Percentiles rank a stretch among this genome's conserved stretches.
phyloP scores from a whole-genome alignment of 2,329 filamentous ascomycete genomes.

The Cladosporium sp. region DNA sequence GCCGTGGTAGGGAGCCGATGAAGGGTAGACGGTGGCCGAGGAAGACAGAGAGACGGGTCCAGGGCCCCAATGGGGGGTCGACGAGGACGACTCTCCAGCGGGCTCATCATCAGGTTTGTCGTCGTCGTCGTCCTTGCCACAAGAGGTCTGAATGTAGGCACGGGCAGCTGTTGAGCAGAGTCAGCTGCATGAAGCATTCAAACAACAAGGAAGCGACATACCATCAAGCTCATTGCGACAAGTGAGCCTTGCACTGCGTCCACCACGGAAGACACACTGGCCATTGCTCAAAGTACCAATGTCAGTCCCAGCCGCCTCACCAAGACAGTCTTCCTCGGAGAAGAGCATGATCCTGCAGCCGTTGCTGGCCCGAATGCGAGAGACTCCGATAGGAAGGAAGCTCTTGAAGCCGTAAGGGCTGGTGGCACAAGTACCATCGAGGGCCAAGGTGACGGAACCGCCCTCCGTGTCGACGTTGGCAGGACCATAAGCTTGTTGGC shows the following conservation, averaged over 20 bases:
- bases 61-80: not conserved
- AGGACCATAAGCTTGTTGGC: slow-evolving; percentile 20
- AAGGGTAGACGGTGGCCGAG: slow-evolving; percentile 8
- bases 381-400: slow-evolving; percentile 13
- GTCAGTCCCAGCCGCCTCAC: slow-evolving; percentile 6
- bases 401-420: slow-evolving; percentile 23
- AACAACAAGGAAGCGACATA: not conserved
- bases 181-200: not conserved
- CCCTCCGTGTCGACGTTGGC: not conserved
- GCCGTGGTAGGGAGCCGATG: slow-evolving; percentile 15
- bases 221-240: slow-evolving; percentile 17
- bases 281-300: slow-evolving; percentile 9
- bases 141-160: slow-evolving; percentile 12
- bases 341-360: slow-evolving; percentile 16
- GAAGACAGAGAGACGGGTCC: not conserved
- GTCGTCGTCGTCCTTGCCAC: not conserved
- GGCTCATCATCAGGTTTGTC: not conserved
- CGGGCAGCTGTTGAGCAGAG: not conserved
- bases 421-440: slow-evolving; percentile 21
- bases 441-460: slow-evolving; percentile 15
- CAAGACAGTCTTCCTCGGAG: slow-evolving; percentile 17
- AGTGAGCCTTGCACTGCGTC: slow-evolving; percentile 20
- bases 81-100: not conserved
- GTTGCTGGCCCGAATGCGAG: slow-evolving; percentile 3
- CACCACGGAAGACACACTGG: slow-evolving; percentile 20